Evolutionary conservation across 164 flowering plant species (phyloP).

Genomic region (Umbellularia californica): DNA sequence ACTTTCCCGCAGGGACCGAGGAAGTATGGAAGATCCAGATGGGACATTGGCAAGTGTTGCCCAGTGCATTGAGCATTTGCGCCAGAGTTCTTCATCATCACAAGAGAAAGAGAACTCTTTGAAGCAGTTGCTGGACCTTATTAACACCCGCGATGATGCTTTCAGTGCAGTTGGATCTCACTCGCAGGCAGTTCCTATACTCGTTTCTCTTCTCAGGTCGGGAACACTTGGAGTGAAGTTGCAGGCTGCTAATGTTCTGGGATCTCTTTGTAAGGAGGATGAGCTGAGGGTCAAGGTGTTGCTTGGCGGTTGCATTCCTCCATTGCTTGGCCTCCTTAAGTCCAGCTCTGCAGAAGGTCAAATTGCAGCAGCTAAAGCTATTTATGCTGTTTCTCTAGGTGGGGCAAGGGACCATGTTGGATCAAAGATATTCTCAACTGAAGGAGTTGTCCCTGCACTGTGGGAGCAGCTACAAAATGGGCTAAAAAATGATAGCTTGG

Average conservation of each 20-base stretch:
- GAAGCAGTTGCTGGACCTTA: constrained; percentile 78
- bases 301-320: constrained; percentile 98
- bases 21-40: constrained; percentile 92
- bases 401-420: constrained; percentile 92
- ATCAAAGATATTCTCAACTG: constrained; percentile 92
- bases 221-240: constrained; percentile 79
- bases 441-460: constrained; percentile 94
- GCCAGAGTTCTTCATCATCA: constrained; percentile 64
- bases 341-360: constrained; percentile 83
- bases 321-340: constrained; percentile 85
- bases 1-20: constrained; percentile 61
- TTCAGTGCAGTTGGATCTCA: constrained; percentile 98
- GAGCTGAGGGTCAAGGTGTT: constrained; percentile 91
- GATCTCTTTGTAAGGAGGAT: constrained; percentile 91
- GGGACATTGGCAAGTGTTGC: constrained; percentile 97
- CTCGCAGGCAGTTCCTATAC: constrained; percentile 95
- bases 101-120: constrained; percentile 82
- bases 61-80: constrained; percentile 93
- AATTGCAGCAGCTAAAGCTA: constrained; percentile 86
- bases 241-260: constrained; percentile 88
- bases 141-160: constrained; percentile 81
- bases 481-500: constrained; percentile 60
- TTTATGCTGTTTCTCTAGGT: constrained; percentile 91
- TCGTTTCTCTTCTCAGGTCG: constrained; percentile 89
- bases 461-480: constrained; percentile 84